phyloP scores from a whole-genome alignment of 176 grass and related monocot genomes.

The Otatea glauca region DNA sequence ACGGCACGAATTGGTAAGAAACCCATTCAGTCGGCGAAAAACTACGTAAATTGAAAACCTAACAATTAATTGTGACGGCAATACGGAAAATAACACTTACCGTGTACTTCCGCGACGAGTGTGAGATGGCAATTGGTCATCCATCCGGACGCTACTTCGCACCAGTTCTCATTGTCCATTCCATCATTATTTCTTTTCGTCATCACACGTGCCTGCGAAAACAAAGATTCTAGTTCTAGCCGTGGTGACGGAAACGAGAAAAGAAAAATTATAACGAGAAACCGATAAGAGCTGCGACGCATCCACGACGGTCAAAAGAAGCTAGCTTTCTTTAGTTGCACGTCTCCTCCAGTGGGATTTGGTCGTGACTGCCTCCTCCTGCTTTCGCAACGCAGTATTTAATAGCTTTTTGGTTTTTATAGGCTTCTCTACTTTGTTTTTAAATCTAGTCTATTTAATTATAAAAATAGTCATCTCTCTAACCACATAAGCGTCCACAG shows the following conservation, averaged over 20 bases:
- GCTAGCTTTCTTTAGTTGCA: slow-evolving; percentile 26
- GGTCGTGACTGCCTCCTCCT: slow-evolving; percentile 18
- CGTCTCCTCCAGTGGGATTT: slow-evolving; percentile 39
- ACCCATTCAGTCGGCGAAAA: too few species aligned
- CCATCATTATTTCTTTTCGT: neutral
- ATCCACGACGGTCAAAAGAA: slow-evolving; percentile 49
- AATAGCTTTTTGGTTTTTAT: too few species aligned
- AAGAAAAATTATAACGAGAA: neutral
- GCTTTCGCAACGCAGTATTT: neutral
- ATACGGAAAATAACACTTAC: neutral
- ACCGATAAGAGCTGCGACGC: neutral
- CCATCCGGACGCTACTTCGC: neutral
- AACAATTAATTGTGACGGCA: neutral
- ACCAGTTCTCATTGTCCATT: neutral
- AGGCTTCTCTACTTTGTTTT: too few species aligned
- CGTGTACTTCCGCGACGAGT: neutral
- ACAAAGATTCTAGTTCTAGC: neutral
- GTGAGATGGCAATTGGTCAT: neutral
- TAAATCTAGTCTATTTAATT: too few species aligned
- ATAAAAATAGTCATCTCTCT: too few species aligned
- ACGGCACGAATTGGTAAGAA: too few species aligned
- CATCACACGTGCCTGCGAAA: neutral
- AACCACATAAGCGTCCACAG: too few species aligned
- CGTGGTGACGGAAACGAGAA: neutral
- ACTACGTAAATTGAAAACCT: neutral